These are phyloP conservation scores for Pelargonium nanum DNA, from an alignment of 345 rosid species.

Conservation along the genomic window DNA sequence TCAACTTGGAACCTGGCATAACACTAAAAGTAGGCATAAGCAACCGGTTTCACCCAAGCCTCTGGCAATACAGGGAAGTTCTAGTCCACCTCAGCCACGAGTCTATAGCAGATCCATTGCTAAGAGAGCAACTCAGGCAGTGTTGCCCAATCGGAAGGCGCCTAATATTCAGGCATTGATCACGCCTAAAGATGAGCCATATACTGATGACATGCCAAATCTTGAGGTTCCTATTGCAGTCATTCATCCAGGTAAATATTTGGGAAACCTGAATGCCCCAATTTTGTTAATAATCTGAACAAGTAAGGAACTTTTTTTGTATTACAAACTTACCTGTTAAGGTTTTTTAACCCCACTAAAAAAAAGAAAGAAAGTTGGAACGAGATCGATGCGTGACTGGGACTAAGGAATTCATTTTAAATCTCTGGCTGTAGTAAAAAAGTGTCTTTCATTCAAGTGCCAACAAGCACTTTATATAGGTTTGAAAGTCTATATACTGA, in stretches of 20 bases:
- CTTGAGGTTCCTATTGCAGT: constrained; percentile 37
- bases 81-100: too few species aligned
- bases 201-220: constrained; percentile 27
- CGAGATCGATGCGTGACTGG: too few species aligned
- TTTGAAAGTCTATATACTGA: too few species aligned
- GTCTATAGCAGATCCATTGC: constrained; percentile 8
- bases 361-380: too few species aligned
- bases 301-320: too few species aligned
- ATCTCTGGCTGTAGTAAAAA: too few species aligned
- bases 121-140: constrained; percentile 11
- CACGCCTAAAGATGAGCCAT: constrained; percentile 46
- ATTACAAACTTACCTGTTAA: too few species aligned
- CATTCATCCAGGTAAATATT: constrained; percentile 39
- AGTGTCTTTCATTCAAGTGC: too few species aligned
- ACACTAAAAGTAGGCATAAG: constrained; percentile 9
- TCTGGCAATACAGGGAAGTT: constrained; percentile 8
- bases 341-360: too few species aligned
- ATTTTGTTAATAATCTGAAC: too few species aligned
- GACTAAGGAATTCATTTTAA: too few species aligned
- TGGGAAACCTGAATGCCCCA: background rate
- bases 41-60: constrained; percentile 12
- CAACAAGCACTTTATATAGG: too few species aligned
- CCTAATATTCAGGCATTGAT: constrained; percentile 15
- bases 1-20: constrained; percentile 6
- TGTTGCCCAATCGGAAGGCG: constrained; percentile 14